Percentiles rank a stretch among this genome's conserved stretches.
Conservation (phyloP, 768 basidiomycete species). For the Mycena belliarum region DNA sequence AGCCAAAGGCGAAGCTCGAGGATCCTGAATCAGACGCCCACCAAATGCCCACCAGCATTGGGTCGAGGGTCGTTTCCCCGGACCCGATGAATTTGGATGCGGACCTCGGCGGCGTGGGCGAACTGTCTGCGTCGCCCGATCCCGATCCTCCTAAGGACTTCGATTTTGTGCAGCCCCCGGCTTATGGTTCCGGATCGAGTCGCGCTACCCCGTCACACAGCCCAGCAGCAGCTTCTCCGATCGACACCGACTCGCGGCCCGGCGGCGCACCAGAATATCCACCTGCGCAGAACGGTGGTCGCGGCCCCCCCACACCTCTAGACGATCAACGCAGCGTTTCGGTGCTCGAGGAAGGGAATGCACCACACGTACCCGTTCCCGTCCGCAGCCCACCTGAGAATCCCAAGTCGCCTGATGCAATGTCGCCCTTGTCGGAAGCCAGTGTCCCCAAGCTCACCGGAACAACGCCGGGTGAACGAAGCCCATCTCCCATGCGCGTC, state of each 20-base stretch:
- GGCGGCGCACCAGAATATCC: too few species aligned
- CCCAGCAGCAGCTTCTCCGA: too few species aligned
- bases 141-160: neutral
- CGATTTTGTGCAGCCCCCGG: neutral
- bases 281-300: too few species aligned
- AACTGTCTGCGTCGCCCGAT: neutral
- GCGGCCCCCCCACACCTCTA: too few species aligned
- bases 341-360: too few species aligned
- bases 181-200: neutral
- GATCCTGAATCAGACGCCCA: neutral
- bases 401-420: neutral
- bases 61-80: neutral
- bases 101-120: neutral
- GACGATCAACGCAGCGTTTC: too few species aligned
- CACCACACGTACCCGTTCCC: too few species aligned
- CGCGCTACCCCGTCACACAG: too few species aligned
- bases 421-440: neutral
- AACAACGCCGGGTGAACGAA: neutral
- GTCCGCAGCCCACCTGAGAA: too few species aligned
- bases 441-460: neutral
- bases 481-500: neutral
- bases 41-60: neutral
- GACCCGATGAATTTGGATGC: neutral
- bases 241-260: too few species aligned
- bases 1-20: neutral